Base-by-base conservation (phyloP, 176 grass and related monocot species). In the Triticum monococcum region DNA sequence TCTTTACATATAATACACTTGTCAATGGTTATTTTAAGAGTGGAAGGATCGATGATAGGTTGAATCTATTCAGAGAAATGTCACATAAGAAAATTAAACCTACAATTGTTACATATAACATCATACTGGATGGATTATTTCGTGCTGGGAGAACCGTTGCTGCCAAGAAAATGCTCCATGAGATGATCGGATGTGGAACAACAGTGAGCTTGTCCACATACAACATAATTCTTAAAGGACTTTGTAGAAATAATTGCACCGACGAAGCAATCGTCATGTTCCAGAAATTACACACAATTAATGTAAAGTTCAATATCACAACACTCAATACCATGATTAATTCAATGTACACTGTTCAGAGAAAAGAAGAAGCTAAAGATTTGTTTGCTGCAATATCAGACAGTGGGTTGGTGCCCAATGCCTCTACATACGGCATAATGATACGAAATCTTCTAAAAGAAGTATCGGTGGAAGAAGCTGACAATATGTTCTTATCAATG, bases 301-400 rank as follows among this genome's bases (percentile, higher is more conserved):
- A 74, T 74, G 12, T 74, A n/a, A 74, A 74, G 40, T 74, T 74
- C 2, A 1, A 46, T 46, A 74, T 74, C 24, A 3, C 71, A 46
- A 46, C 24, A 16, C 2, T 74, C 71, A 46, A 74, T 74, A 74
- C 71, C 40, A 46, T 74, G 71, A 24, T 74, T 74, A 74, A 74
- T 16, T n/a, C 71, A 45, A 26, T 74, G 71, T 74, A 74, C 71
- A 74, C 24, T 23, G 40, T 46, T 4, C n/a, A 10, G n/a, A 46
- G 22, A 45, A 46, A 3, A 4, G 71, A 74, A 46, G 71, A 74
- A 46, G 71, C 71, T 74, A 74, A 74, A 2, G 40, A 74, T 8
- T 74, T 74, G n/a, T 74, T 74, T 74, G 38, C 71, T 16, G 40
- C 23, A 16, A 26, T 74, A 46, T 25, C 71, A 26, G 3, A 3